Evolutionary conservation across 2,329 filamentous ascomycete genomes (phyloP), one percentile per base, ranked within the genome.

Genomic region (Xylariaceae sp.): DNA sequence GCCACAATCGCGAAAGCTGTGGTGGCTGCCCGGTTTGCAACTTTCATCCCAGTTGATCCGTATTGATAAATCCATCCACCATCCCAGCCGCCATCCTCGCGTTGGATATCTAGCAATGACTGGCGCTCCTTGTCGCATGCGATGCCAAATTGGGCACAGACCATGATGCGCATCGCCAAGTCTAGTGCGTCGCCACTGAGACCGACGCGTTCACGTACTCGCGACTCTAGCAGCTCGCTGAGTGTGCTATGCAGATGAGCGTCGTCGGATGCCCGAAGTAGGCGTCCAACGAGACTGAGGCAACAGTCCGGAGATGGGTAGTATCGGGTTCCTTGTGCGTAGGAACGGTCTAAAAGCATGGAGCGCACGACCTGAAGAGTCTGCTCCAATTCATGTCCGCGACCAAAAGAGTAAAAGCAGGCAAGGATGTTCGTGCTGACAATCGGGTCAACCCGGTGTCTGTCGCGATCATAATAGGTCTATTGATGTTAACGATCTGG

Each of bases 11-110:
- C 64, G 58, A 64, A 53, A 6, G 60, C 64, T 44, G 62, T 66
- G 35, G 62, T 64, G 11, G 62, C 56, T 9, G 37, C 58, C 6
- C 58, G 59, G 37, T 65, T 67, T 15, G 62, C 59, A 56, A 67
- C 57, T 49, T 62, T 62, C 7, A 64, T 18, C 1, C 58, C 53
- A 4, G 58, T 67, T 5, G 59, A 58, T 37, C 64, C 63, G 58
- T 62, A 66, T 34, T 55, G 56, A 53, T 66, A 66, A 50, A 68
- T 55, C 62, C 62, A 64, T 42, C 62, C 59, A 17, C 66, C 47
- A 37, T 71, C 67, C 73, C 73, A 75, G 4, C 73, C 66, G 0
- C 73, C 73, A 58, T 75, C 73, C 17, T 67, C 63, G 34, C 65
- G 64, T 57, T 75, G 73, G 35, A 72, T 35, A 8, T 55, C 59